Evolutionary conservation across 1,139 yeast genomes (phyloP), one percentile per base, ranked within the genome.

Genomic region (Geotrichum klebahnii): DNA sequence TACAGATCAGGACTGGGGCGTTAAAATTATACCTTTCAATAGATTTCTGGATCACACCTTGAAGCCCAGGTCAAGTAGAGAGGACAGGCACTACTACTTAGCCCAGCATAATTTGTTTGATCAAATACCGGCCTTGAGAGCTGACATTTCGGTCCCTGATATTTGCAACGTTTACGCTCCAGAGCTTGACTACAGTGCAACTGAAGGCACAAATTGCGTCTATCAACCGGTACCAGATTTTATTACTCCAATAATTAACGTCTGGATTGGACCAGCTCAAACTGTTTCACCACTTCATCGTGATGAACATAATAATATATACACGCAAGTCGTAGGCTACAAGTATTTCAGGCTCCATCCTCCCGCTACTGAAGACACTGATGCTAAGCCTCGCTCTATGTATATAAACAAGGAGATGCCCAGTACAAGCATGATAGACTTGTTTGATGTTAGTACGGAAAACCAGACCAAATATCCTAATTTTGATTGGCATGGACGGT

Each of bases 281-380:
- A 61, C 65, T 1, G 46, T 60, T 3, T 58, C 64, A 1, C 65
- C 65, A 10, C 52, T 61, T 4, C 65, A 61, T 50, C 53, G 57
- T 2, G 65, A 61, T 37, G 48, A 50, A 20, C 48, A 54, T 36
- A 51, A 60, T 43, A 61, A 61, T 47, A 45, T 60, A n/a, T 56
- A 60, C 14, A 56, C 56, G 4, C 65, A 61, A 39, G 56, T 57
- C 5, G 63, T 60, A 10, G 65, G 65, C 20, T 60, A 53, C 48
- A 61, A 61, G 37, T 58, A 60, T 44, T 52, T 61, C 29, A 36
- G 64, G 22, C 47, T 61, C 4, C 57, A 61, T 36, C 51, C 57
- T 3, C 54, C 56, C 4, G 37, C 14, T 16, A 19, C 40, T n/a
- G 19, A 40, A 3, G 39, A 37, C 23, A 10, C 9, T 26, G 29